Conservation (phyloP, 306 rosid genomes). For the Hippophae gyantsensis region DNA sequence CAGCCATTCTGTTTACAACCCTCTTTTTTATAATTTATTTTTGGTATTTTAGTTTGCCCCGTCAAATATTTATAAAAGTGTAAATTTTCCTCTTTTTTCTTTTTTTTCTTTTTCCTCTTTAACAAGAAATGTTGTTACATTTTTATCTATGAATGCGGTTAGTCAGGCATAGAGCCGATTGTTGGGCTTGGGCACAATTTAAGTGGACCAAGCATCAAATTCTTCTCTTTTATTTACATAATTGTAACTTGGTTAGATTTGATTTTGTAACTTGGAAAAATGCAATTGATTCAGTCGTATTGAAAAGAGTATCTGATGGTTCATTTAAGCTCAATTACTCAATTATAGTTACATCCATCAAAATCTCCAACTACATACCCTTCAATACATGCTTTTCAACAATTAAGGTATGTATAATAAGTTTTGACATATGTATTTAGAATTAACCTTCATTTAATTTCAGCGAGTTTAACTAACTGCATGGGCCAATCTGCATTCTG, state of each 20-base stretch:
- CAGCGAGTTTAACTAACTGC: no score
- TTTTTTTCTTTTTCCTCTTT: constrained; percentile 1
- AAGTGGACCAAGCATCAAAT: constrained; percentile 7
- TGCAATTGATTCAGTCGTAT: no score
- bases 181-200: constrained; percentile 4
- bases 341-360: no score
- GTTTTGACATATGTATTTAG: no score
- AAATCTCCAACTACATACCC: no score
- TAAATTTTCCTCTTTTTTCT: constrained; percentile 31
- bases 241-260: not conserved
- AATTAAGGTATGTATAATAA: no score
- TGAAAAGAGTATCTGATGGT: no score
- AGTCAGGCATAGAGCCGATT: constrained; percentile 5
- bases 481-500: no score
- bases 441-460: no score
- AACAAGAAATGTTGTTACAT: constrained; percentile 19
- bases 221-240: not conserved
- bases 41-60: not conserved
- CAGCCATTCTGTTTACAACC: constrained; percentile 32
- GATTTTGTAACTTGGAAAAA: not conserved
- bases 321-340: no score
- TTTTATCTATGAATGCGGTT: not conserved
- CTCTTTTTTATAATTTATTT: constrained; percentile 24
- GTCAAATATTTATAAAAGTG: constrained; percentile 42
- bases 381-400: no score